phyloP scores from a whole-genome alignment of 1,284 basidiomycete genomes.

The Tylopilus orsonianus region DNA sequence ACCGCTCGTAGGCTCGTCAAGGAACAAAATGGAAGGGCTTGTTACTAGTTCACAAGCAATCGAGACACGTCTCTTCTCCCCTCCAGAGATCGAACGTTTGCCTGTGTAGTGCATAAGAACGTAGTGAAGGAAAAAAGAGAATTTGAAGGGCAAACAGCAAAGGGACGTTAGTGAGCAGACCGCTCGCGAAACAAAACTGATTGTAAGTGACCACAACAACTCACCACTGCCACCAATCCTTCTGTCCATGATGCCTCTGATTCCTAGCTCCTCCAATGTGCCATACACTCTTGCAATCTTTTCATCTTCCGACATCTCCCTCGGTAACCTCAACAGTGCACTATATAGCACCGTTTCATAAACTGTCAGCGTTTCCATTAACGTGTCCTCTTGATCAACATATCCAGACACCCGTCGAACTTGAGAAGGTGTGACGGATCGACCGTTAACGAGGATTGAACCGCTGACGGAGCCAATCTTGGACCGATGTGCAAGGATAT shows the following conservation, averaged over 20 bases:
- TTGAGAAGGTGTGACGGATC: constrained; percentile 69
- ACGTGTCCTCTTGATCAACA: constrained; percentile 97
- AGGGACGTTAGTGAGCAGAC: not conserved
- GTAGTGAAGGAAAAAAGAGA: not conserved
- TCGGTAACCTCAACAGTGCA: constrained; percentile 83
- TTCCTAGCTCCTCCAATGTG: constrained; percentile 95
- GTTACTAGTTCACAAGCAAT: constrained; percentile 99
- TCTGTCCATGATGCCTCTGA: constrained; percentile 86
- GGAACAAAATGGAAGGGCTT: constrained; percentile 90
- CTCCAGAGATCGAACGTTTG: constrained; percentile 88
- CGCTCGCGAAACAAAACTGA: not conserved
- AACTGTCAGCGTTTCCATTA: constrained; percentile 95
- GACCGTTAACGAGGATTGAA: constrained; percentile 83
- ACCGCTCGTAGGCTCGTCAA: constrained; percentile 97
- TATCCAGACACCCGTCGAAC: constrained; percentile 90
- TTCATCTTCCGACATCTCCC: constrained; percentile 92
- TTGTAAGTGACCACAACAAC: constrained; percentile 21
- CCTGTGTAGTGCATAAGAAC: constrained; percentile 40
- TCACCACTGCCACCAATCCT: constrained; percentile 84
- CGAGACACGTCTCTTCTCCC: constrained; percentile 92
- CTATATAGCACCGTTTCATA: constrained; percentile 97
- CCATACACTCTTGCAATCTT: constrained; percentile 94
- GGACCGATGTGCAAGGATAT: constrained; percentile 88
- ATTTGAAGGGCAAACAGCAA: not conserved
- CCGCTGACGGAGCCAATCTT: constrained; percentile 83